Base-by-base conservation (phyloP, 2,329 filamentous ascomycete species). In the Magnaporthiopsis incrustans region DNA sequence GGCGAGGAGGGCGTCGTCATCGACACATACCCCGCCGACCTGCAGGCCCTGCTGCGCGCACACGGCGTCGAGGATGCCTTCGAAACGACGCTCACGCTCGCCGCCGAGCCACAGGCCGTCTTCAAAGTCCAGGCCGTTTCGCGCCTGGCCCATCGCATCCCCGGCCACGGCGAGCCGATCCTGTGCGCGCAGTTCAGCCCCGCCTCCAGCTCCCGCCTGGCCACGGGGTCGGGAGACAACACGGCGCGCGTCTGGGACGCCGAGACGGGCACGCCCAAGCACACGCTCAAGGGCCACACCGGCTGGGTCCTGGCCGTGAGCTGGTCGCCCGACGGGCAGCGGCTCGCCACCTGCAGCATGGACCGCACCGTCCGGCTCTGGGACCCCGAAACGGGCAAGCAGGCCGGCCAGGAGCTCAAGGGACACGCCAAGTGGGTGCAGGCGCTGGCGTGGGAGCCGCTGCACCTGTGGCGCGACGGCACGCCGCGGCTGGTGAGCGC, bases 181-280 rank as follows among this genome's bases (percentile, higher is more conserved):
- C 81, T 98, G 27, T 85, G 90, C 35, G 89, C 90, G 2, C 87
- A 93, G 56, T 98, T 97, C 75, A 95, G 90, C 0, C 94, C 94
- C 0, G 83, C 85, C 53, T 87, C 85, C 8, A 94, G 90, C 32
- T 86, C 87, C 14, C 83, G 88, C 65, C 83, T 97, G 75, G 93
- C 92, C 0, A 97, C 91, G 1, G 95, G 94, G 0, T 60, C 58
- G 15, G 95, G 95, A 60, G 95, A 99, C 72, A 89, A 89, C 69
- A 97, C 93, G 1, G 94, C 93, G 0, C 82, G 94, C 64, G 89
- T 98, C 78, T 97, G 92, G 92, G 93, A 99, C 71, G 93, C 92
- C 61, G 91, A 97, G 71, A 97, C 92, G 0, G 93, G 93, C 60
- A 97, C 92, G 14, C 92, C 93, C 0, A 85, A 91, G 66, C 85